A percentile compares a stretch with the other conserved stretches of the same genome.
Evolutionary conservation across 2,329 filamentous ascomycete species (phyloP).

Genomic region (Penicillium sp.): DNA sequence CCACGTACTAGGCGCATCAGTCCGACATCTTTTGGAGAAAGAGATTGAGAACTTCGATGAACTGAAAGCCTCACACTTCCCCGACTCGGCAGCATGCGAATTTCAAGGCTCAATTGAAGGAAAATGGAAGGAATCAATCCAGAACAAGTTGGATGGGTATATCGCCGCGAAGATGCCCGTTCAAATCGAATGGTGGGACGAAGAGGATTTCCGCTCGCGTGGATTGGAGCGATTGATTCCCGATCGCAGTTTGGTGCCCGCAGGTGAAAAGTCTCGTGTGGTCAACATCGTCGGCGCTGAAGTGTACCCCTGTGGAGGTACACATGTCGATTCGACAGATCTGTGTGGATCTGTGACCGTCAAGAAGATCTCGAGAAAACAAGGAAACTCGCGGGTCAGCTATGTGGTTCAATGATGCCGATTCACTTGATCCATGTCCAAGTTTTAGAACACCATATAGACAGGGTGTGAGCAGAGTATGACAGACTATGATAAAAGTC

Average conservation of each 20-base stretch:
- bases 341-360: conserved; percentile 57
- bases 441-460: background rate
- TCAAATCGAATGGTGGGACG: conserved; percentile 65
- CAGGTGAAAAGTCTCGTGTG: conserved; percentile 60
- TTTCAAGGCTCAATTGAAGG: conserved; percentile 66
- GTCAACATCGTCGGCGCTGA: conserved; percentile 67
- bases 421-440: background rate
- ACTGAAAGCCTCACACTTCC: conserved; percentile 69
- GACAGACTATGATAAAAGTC: background rate
- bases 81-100: conserved; percentile 64
- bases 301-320: conserved; percentile 72
- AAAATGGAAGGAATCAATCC: conserved; percentile 61
- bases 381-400: conserved; percentile 60
- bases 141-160: conserved; percentile 59
- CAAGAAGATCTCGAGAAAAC: conserved; percentile 64
- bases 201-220: conserved; percentile 56
- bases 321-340: conserved; percentile 63
- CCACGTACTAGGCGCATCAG: conserved; percentile 67
- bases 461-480: background rate
- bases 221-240: conserved; percentile 57
- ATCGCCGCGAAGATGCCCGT: conserved; percentile 57
- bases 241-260: conserved; percentile 42
- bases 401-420: conserved; percentile 32
- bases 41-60: conserved; percentile 59
- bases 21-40: conserved; percentile 56